Base-by-base conservation (phyloP, 768 basidiomycete genomes). In the Xerocomus spinulosus region DNA sequence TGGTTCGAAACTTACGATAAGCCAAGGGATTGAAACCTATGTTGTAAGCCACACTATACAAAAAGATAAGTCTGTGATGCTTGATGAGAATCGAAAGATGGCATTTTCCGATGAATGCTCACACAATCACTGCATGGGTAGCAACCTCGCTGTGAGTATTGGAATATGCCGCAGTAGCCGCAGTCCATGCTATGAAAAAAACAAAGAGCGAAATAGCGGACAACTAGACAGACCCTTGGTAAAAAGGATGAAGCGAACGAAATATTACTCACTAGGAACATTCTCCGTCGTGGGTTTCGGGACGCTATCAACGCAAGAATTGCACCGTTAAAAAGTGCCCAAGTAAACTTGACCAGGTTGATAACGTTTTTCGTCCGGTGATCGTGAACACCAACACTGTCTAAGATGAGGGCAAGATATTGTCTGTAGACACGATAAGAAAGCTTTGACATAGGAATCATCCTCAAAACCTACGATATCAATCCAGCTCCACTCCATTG, bases 141-240 rank as follows among this genome's bases (percentile, higher is more conserved):
- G 51, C 49, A 5, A 42, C 9, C 17, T 35, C 2, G 34, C 45
- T 51, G 13, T 42, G 46, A 25, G 52, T 60, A 3, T 20, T 6
- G 5, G 48, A 26, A 21, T 54, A 54, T 15, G 56, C 42, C 8
- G 47, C 58, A 24, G 36, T 51, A 10, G 58, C 55, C 10, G 42
- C 9, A 2, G 58, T 60, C 58, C 58, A 59, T 4, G 45, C 40
- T 30, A 20, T 40, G 5, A 56, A 56, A 4, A 60, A 26, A 23
- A 57, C 12, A 2, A 55, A 29, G 35, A 58, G 15, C n/a, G 56
- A 54, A n/a, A 51, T 15, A 10, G 57, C 26, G 12, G 42, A 49
- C 7, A 29, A 10, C 57, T 58, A 9, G 7, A 24, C 10, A 7
- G 28, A 20, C 6, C 6, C 4, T 38, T 34, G 36, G 35, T 8